These are phyloP conservation scores for Colletotrichum lini DNA, from an alignment of 2,329 filamentous ascomycete genomes.

Conservation along the genomic window DNA sequence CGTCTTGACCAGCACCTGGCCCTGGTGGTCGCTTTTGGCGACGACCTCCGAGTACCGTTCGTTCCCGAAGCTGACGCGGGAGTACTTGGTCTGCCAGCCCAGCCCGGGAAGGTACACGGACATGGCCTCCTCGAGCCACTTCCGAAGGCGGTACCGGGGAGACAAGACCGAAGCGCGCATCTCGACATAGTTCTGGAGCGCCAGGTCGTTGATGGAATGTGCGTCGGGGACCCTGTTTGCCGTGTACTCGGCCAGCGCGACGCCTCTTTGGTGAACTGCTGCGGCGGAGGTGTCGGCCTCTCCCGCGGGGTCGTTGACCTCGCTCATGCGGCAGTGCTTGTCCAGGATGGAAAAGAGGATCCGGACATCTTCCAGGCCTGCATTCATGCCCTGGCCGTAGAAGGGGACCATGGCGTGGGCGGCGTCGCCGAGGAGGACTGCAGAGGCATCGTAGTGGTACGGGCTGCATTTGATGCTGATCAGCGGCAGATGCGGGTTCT, in stretches of 20 bases:
- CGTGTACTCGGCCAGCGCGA: constrained; percentile 84
- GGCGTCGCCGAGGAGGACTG: constrained; percentile 91
- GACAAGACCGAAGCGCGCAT: constrained; percentile 91
- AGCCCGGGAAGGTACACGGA: constrained; percentile 81
- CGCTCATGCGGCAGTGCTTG: constrained; percentile 66
- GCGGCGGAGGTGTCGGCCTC: constrained; percentile 63
- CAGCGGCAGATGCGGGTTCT: constrained; percentile 91
- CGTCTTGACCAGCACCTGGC: constrained; percentile 65
- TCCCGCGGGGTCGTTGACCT: constrained; percentile 58
- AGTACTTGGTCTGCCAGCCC: constrained; percentile 95
- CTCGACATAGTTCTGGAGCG: constrained; percentile 91
- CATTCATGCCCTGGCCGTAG: constrained; percentile 98
- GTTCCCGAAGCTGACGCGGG: constrained; percentile 93
- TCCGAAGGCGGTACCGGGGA: constrained; percentile 83
- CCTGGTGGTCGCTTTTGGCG: constrained; percentile 77
- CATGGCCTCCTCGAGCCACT: constrained; percentile 87
- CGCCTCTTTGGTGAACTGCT: constrained; percentile 72
- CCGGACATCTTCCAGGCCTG: constrained; percentile 93
- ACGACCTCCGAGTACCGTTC: constrained; percentile 90
- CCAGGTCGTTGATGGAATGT: constrained; percentile 92
- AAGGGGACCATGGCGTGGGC: constrained; percentile 99
- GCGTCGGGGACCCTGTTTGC: constrained; percentile 81
- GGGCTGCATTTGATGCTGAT: constrained; percentile 95
- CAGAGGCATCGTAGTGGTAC: constrained; percentile 83
- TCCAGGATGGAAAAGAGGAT: constrained; percentile 89